phyloP scores from a whole-genome alignment of 352 stramenopile genomes.

The Phytophthora constricta region DNA sequence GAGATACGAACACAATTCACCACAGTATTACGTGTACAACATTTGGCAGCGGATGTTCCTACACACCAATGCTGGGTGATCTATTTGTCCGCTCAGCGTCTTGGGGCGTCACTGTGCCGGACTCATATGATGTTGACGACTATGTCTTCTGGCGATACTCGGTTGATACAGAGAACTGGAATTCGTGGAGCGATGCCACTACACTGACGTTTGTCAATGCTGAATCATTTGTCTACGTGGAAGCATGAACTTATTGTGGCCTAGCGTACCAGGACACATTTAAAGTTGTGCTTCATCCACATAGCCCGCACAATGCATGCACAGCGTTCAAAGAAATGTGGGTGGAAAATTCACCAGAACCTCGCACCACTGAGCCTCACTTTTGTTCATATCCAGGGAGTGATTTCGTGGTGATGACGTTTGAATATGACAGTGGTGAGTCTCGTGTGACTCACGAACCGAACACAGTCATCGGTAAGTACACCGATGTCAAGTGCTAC shows the following conservation, averaged over 20 bases:
- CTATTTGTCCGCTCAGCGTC: slow-evolving; percentile 8
- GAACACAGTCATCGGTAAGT: slow-evolving; percentile 27
- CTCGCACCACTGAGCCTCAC: slow-evolving; percentile 4
- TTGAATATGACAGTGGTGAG: slow-evolving; percentile 26
- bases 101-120: slow-evolving; percentile 2
- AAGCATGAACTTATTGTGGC: slow-evolving; percentile 67
- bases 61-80: slow-evolving; percentile 11
- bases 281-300: slow-evolving; percentile 42
- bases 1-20: slow-evolving; percentile 13
- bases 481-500: slow-evolving; percentile 35
- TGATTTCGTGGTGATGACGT: slow-evolving; percentile 29
- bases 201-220: slow-evolving; percentile 32
- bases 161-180: slow-evolving; percentile 16
- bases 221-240: slow-evolving; percentile 45
- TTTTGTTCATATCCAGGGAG: slow-evolving; percentile 30
- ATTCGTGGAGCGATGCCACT: slow-evolving; percentile 4
- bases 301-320: slow-evolving; percentile 29
- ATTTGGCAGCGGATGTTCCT: slow-evolving; percentile 16
- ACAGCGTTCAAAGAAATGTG: slow-evolving; percentile 25
- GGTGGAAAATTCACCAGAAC: slow-evolving; percentile 16
- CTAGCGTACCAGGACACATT: slow-evolving; percentile 32
- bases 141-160: slow-evolving; percentile 65
- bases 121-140: slow-evolving; percentile 11
- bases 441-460: neutral
- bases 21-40: slow-evolving; percentile 24